These are phyloP conservation scores for Rubia occidens DNA, from an alignment of 305 asterid species.

Conservation along the genomic window DNA sequence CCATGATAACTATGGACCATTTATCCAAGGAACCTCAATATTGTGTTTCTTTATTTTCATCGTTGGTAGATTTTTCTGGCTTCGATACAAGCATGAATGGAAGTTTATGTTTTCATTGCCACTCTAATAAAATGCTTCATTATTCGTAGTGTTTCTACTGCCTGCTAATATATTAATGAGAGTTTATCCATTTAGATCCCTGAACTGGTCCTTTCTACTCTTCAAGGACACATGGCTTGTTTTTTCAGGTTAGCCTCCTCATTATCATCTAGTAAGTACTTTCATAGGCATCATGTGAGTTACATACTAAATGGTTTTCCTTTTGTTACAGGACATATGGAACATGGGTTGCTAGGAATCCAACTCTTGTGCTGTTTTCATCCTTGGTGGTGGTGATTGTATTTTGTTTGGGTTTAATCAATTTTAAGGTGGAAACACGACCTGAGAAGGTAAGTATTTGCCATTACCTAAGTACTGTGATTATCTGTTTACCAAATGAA, in stretches of 20 bases:
- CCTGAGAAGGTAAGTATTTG: constrained; percentile 73
- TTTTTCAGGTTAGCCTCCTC: constrained; percentile 55
- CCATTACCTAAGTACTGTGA: constrained; percentile 28
- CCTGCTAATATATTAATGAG: constrained; percentile 5
- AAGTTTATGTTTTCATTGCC: neutral
- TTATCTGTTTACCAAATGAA: neutral
- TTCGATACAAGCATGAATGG: neutral
- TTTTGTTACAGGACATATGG: constrained; percentile 76
- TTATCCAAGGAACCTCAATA: neutral
- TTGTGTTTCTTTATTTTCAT: neutral
- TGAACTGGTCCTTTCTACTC: constrained; percentile 67
- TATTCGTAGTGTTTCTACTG: neutral
- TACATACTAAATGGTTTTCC: constrained; percentile 16
- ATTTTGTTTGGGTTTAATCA: constrained; percentile 86
- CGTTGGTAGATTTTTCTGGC: neutral
- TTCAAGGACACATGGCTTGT: constrained; percentile 87
- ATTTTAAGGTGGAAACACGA: constrained; percentile 87
- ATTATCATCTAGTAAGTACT: constrained; percentile 25
- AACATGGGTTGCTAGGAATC: constrained; percentile 97
- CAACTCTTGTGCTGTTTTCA: constrained; percentile 66
- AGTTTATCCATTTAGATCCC: constrained; percentile 40
- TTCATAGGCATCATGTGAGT: constrained; percentile 7
- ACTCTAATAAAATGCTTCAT: neutral
- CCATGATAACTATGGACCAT: neutral
- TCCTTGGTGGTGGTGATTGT: constrained; percentile 60